Evolutionary conservation across 1,284 basidiomycete species (phyloP).

Genomic region (Papiliotrema nemorosa): DNA sequence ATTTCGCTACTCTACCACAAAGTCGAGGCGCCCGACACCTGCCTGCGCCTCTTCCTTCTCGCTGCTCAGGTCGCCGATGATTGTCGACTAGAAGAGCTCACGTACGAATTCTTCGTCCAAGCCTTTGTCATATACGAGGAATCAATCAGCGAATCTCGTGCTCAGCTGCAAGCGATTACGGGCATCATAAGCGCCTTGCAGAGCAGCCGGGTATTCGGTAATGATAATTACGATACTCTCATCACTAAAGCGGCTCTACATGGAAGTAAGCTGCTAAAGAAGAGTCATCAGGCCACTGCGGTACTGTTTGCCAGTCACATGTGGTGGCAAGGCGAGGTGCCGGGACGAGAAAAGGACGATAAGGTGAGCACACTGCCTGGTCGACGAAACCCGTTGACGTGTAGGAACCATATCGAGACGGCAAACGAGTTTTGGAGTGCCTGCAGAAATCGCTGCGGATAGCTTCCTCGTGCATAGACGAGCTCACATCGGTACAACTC

Average conservation of each 20-base stretch:
- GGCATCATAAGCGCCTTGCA: constrained; percentile 85
- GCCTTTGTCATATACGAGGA: constrained; percentile 96
- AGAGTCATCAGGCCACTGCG: constrained; percentile 90
- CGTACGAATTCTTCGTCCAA: constrained; percentile 93
- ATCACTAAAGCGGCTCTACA: constrained; percentile 94
- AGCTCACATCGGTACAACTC: constrained; percentile 87
- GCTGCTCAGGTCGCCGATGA: constrained; percentile 88
- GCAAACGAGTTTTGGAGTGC: constrained; percentile 91
- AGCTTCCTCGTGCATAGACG: constrained; percentile 88
- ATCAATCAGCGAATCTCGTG: constrained; percentile 84
- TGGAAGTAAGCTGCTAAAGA: constrained; percentile 88
- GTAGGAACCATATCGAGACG: constrained; percentile 85
- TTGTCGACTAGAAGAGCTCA: constrained; percentile 86
- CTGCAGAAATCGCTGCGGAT: constrained; percentile 90
- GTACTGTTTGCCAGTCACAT: constrained; percentile 91
- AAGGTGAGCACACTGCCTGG: constrained; percentile 38
- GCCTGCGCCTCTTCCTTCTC: constrained; percentile 87
- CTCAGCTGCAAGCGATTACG: constrained; percentile 88
- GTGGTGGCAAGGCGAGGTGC: constrained; percentile 82
- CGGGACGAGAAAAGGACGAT: constrained; percentile 52
- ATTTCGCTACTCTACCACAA: constrained; percentile 85
- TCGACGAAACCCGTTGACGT: background rate
- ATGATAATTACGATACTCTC: constrained; percentile 90
- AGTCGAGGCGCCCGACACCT: constrained; percentile 84
- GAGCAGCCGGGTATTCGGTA: constrained; percentile 75